Conservation (phyloP, 345 rosid species). For the Carallia brachiata region DNA sequence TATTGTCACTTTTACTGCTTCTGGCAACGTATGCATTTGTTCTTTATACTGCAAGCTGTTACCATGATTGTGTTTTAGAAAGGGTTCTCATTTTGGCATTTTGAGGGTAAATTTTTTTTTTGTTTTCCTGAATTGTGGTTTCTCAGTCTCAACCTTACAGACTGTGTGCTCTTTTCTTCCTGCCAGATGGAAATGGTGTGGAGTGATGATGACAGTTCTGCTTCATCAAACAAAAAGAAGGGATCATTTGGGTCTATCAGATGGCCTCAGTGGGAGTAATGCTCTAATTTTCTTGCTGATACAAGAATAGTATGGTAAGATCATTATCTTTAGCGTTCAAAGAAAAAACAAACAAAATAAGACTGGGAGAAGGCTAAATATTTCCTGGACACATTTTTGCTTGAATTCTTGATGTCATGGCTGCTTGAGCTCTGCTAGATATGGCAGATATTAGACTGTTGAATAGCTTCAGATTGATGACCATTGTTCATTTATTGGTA, state of each 20-base stretch:
- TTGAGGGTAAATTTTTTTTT: not conserved
- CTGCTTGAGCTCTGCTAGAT: not conserved
- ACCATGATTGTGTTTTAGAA: not conserved
- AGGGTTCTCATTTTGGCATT: not conserved
- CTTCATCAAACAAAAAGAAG: slow-evolving; percentile 52
- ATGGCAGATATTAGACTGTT: not conserved
- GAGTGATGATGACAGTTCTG: slow-evolving; percentile 57
- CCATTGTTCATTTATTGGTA: not conserved
- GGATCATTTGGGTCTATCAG: slow-evolving; percentile 51
- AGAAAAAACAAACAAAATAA: too few species aligned
- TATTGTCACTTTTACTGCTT: not conserved
- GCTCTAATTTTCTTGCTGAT: not conserved
- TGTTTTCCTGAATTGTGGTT: not conserved
- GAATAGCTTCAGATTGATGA: not conserved
- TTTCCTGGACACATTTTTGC: not conserved
- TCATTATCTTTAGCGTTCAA: too few species aligned
- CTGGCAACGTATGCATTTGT: not conserved
- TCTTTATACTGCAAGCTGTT: not conserved
- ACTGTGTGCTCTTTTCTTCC: slow-evolving; percentile 6
- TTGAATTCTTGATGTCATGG: not conserved
- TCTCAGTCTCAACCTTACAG: not conserved
- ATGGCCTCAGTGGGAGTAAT: slow-evolving; percentile 73
- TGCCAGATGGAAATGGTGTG: slow-evolving; percentile 86
- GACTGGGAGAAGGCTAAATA: not conserved
- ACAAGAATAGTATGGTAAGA: not conserved